Base-by-base conservation (phyloP, 768 basidiomycete species). In the Pholiota microspora region DNA sequence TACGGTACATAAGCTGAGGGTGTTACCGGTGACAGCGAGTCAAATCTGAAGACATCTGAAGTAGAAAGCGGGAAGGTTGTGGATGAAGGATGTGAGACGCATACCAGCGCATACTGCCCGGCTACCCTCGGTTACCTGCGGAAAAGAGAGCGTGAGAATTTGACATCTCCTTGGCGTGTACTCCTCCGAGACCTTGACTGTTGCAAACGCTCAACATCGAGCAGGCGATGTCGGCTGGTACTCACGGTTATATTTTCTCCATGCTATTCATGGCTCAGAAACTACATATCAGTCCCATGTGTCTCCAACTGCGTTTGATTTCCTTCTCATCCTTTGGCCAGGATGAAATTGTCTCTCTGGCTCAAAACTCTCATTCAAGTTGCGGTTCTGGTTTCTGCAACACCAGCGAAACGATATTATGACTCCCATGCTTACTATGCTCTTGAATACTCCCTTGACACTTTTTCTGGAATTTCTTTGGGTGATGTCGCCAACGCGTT, bases 371-470 rank as follows among this genome's bases (percentile, higher is more conserved):
- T 48, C 24, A 42, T 51, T 31, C 21, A 38, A 29, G 40, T 13
- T 51, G 59, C 45, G 27, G 38, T 57, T 29, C 42, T 54, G 7
- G 34, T 42, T 24, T 55, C 59, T 52, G 74, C 73, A 32, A 62
- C 70, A 25, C 81, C 78, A n/a, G 67, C 72, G 36, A 81, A 77
- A 62, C 79, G 79, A 25, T 71, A 72, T 40, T 85, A 91, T 63
- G 64, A 75, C 52, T 77, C 80, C 1, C 83, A 89, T 68, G 76
- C 85, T 61, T 98, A 99, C 75, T 98, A 95, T 73, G 80, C 86
- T 29, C 62, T 92, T 15, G 85, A 89, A 62, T 82, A 87, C 61
- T 66, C 75, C 53, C 80, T 85, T 27, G 59, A 63, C 9, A 13
- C 24, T 2, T 49, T 49, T 28, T 36, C 62, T 25, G 50, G 56